Conservation (phyloP, 805 yeast species). For the Saturnispora sekii region DNA sequence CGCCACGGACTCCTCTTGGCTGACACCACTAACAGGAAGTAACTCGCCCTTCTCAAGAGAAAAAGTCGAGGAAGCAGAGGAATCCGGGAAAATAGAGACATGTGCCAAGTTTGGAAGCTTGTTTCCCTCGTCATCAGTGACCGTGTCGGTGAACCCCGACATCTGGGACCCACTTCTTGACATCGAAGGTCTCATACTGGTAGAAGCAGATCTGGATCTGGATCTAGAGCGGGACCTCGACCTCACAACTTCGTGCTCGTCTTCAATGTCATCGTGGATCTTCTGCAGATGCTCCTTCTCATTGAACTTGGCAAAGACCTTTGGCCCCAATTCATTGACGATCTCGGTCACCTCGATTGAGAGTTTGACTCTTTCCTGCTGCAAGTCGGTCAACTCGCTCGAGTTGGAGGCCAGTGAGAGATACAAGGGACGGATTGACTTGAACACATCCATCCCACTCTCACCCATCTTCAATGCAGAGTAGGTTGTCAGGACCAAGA, state of each 20-base stretch:
- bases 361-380: constrained; percentile 50
- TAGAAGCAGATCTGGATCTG: constrained; percentile 7
- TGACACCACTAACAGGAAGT: neutral
- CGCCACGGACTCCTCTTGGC: constrained; percentile 6
- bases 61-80: neutral
- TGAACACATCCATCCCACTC: constrained; percentile 82
- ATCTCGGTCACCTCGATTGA: constrained; percentile 68
- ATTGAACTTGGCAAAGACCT: constrained; percentile 72
- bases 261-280: constrained; percentile 14
- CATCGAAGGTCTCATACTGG: constrained; percentile 10
- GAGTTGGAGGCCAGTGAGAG: constrained; percentile 46
- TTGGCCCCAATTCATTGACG: constrained; percentile 76
- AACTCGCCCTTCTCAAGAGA: neutral
- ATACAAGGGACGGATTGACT: constrained; percentile 71
- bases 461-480: constrained; percentile 88
- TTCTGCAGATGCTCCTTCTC: constrained; percentile 13
- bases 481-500: constrained; percentile 68
- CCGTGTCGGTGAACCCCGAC: constrained; percentile 23
- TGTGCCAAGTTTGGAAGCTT: constrained; percentile 23
- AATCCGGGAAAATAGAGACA: constrained; percentile 26
- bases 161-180: constrained; percentile 17
- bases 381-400: constrained; percentile 43
- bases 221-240: constrained; percentile 16
- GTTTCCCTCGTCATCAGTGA: constrained; percentile 10
- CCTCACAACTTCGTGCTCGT: constrained; percentile 19